Evolutionary conservation across 768 basidiomycete species (phyloP), one percentile per base, ranked within the genome.

Genomic region (Pisolithus microcarpus): DNA sequence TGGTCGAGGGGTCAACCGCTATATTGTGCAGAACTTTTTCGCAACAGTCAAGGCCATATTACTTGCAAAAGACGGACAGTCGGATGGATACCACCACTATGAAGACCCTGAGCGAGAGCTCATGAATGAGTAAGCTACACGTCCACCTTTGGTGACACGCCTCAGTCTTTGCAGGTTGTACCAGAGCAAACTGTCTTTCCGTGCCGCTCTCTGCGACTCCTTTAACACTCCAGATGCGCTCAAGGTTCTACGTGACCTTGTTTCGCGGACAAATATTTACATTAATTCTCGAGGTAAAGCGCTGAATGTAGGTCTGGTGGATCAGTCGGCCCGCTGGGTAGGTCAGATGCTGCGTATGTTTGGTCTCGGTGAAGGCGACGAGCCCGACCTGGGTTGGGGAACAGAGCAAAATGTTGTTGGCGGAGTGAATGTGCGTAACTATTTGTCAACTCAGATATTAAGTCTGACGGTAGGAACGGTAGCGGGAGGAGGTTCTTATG

Each of bases 191-290:
- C 58, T 76, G 38, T 75, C 78, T 7, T 95, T 99, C 77, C 83
- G 91, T 48, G 75, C 71, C 11, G 89, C 93, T 0, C 82, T 99
- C 43, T 94, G 88, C 69, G 95, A 99, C 67, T 97, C 94, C 0
- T 96, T 98, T 77, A 94, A 98, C 65, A 98, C 96, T 0, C 91
- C 93, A 2, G 76, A 72, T 16, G 94, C 92, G 0, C 67, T 98
- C 21, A 77, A 79, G 58, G 71, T 82, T 50, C 70, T 98, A 16
- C 77, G 87, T 11, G 86, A 93, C 53, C 73, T 98, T 36, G 82
- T 97, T 43, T 87, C 88, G 4, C 77, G 80, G 43, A 82, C 88
- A 7, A 97, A 97, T 66, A 75, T 91, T 30, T 99, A 98, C 71
- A 82, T 98, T 59, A 87, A 81, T 49, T 61, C 77, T 30, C 80